Evolutionary conservation across 2,329 filamentous ascomycete genomes (phyloP).

Genomic region (Cladorrhinum sp.): DNA sequence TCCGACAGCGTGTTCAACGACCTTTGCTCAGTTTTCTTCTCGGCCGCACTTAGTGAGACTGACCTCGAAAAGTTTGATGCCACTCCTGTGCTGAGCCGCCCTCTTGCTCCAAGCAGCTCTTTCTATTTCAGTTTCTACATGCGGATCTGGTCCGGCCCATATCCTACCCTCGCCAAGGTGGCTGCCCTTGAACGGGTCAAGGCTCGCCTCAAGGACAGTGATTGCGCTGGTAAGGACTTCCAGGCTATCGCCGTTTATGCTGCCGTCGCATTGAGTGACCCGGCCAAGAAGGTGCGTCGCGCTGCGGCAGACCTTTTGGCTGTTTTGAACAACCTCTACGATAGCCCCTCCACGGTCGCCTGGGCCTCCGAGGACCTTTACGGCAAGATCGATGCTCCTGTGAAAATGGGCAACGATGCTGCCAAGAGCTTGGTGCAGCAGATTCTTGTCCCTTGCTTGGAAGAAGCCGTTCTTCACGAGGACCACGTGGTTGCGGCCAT

Average conservation of each 20-base stretch:
- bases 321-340: slow-evolving; percentile 51
- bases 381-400: slow-evolving; percentile 50
- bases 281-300: slow-evolving; percentile 71
- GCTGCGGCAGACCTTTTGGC: slow-evolving; percentile 67
- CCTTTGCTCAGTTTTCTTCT: slow-evolving; percentile 57
- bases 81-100: slow-evolving; percentile 51
- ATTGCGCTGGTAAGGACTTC: slow-evolving; percentile 57
- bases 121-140: slow-evolving; percentile 75
- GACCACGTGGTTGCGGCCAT: slow-evolving; percentile 66
- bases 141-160: slow-evolving; percentile 69
- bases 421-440: slow-evolving; percentile 59
- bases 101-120: slow-evolving; percentile 55
- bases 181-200: slow-evolving; percentile 66
- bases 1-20: slow-evolving; percentile 54
- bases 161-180: slow-evolving; percentile 65
- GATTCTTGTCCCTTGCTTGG: slow-evolving; percentile 69
- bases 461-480: slow-evolving; percentile 81
- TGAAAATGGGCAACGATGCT: slow-evolving; percentile 58
- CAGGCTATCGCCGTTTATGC: slow-evolving; percentile 83
- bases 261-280: slow-evolving; percentile 70
- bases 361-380: slow-evolving; percentile 69
- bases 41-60: slow-evolving; percentile 45
- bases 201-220: slow-evolving; percentile 50
- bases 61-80: slow-evolving; percentile 52
- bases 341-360: slow-evolving; percentile 21